phyloP scores from a whole-genome alignment of 345 rosid species.

The Melaleuca alternifolia region DNA sequence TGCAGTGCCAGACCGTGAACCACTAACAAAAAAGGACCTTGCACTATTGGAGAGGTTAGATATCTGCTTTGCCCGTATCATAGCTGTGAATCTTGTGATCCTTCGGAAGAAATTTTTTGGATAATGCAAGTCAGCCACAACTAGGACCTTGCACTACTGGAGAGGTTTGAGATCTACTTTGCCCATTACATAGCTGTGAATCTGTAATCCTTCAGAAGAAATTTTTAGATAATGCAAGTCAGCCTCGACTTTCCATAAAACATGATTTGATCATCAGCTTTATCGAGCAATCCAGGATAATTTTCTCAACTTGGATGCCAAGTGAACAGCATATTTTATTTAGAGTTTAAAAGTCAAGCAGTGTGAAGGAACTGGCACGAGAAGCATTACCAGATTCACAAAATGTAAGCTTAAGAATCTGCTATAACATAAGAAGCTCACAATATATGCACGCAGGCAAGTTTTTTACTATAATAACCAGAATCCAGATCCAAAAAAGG shows the following conservation, averaged over 20 bases:
- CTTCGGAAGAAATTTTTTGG: slow-evolving; percentile 1
- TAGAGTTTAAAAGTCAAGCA: background rate
- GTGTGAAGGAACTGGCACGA: background rate
- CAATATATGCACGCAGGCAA: background rate
- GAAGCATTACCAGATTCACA: background rate
- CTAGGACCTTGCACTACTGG: slow-evolving; percentile 56
- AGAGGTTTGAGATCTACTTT: slow-evolving; percentile 56
- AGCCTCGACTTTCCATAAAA: slow-evolving; percentile 12
- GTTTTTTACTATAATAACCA: background rate
- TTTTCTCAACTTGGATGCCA: background rate
- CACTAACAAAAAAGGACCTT: slow-evolving; percentile 53
- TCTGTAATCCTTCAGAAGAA: slow-evolving; percentile 4
- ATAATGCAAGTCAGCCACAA: slow-evolving; percentile 12
- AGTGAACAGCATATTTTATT: background rate
- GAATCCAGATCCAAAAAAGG: background rate
- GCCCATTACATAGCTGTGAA: slow-evolving; percentile 47
- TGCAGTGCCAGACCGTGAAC: slow-evolving; percentile 46
- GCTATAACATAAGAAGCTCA: background rate
- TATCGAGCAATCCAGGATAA: background rate
- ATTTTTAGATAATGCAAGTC: background rate
- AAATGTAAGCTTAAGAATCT: background rate
- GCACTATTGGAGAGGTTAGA: slow-evolving; percentile 64
- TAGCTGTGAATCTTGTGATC: slow-evolving; percentile 11
- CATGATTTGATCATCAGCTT: background rate
- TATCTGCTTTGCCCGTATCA: slow-evolving; percentile 71